Conservation (phyloP, 257 asterid genomes). For the Schizonepeta tenuifolia region DNA sequence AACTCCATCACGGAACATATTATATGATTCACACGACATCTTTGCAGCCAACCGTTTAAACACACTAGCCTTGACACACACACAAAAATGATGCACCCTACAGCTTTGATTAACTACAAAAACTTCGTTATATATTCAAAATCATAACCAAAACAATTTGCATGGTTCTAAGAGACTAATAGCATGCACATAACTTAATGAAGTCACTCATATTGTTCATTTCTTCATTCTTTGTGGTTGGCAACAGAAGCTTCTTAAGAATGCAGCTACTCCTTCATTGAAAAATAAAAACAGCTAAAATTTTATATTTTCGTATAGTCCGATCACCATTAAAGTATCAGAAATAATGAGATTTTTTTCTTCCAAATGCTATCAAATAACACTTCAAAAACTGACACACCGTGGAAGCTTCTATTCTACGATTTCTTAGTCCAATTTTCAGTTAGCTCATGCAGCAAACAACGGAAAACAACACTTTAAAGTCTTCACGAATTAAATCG, state of each 20-base stretch:
- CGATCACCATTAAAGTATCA: neutral
- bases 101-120: neutral
- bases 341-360: neutral
- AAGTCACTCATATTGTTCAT: neutral
- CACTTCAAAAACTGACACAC: neutral
- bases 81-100: neutral
- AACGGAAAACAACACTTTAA: too few species aligned
- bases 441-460: too few species aligned
- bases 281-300: neutral
- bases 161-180: slow-evolving; percentile 5
- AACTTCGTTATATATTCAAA: neutral
- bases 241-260: neutral
- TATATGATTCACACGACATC: slow-evolving; percentile 2
- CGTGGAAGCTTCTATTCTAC: neutral
- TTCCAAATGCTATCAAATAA: slow-evolving; percentile 8
- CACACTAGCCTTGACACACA: neutral
- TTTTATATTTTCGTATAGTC: neutral
- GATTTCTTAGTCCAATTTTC: too few species aligned
- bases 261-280: too few species aligned
- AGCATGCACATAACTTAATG: neutral
- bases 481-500: neutral
- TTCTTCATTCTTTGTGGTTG: slow-evolving; percentile 2
- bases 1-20: neutral
- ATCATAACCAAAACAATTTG: neutral
- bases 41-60: neutral